Base-by-base conservation (phyloP, 2,329 filamentous ascomycete genomes). In the Pseudogymnoascus sp. region DNA sequence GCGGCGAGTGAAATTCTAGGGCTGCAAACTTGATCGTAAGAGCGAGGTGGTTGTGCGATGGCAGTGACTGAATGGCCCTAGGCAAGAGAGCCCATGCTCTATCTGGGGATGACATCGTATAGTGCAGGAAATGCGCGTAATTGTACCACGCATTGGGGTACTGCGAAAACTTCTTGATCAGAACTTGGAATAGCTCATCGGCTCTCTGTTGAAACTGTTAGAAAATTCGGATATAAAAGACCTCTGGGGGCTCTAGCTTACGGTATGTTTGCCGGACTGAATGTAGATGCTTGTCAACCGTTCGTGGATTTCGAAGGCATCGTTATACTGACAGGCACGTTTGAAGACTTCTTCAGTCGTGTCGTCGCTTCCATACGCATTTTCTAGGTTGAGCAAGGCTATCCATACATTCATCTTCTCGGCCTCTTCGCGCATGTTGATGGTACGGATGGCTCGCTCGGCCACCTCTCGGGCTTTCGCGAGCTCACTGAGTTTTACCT, bases 381-480 rank as follows among this genome's bases (percentile, higher is more conserved):
- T 92, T 76, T 99, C 94, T 68, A 99, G 79, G 78, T 99, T 97
- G 69, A 99, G 84, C 72, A 93, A 85, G 0, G 92, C 94, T 64
- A 95, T 87, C 95, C 94, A 99, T 60, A 97, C 85, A 73, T 97
- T 96, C 69, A 96, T 79, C 77, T 97, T 97, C 76, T 97, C 94
- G 2, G 87, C 86, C 73, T 96, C 89, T 73, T 97, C 92, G 27
- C 90, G 86, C 64, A 95, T 90, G 74, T 90, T 89, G 77, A 99
- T 97, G 13, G 89, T 95, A 72, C 88, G 87, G 66, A 97, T 83
- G 15, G 94, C 94, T 64, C 94, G 88, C 76, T 97, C 89, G 1
- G 91, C 92, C 63, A 97, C 88, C 67, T 93, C 89, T 58, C 93
- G 86, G 10, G 94, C 92, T 75, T 92, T 94, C 64, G 87, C 85